Evolutionary conservation across 495 filamentous ascomycete species (phyloP), one percentile per base, ranked within the genome.

Genomic region (Rhypophila decipiens): DNA sequence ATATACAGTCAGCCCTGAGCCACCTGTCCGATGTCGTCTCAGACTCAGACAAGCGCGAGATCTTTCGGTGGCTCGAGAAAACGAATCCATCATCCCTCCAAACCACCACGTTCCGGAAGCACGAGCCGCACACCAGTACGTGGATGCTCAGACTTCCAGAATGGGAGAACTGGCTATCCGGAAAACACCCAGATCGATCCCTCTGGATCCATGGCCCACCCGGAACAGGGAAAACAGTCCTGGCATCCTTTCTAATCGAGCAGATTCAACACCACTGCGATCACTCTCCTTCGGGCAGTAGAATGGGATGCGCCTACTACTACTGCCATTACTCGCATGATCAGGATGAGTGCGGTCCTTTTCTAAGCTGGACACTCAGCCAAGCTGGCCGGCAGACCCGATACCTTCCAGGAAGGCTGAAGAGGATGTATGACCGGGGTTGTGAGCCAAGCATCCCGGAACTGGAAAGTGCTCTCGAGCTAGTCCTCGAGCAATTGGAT

Each of bases 161-260:
- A 24, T 63, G 59, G 59, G 39, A 40, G 0, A 17, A 10, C 24
- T 65, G 59, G 61, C 15, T 63, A 4, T 20, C 20, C 24, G 47
- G n/a, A 39, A 18, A 39, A 18, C 22, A n/a, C n/a, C n/a, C n/a
- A n/a, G n/a, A n/a, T n/a, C 22, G 61, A 3, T 59, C 58, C 22
- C 41, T 70, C 5, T 70, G 63, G 66, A 63, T 71, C 9, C 50
- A 63, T 39, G 68, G 68, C 1, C 68, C 71, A 17, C 69, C 69
- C 4, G 67, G 69, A 2, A 53, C 61, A n/a, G 66, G 69, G 5
- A 72, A 72, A 45, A 64, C 68, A 9, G 58, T 72, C 2, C 50
- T 71, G 8, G 57, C 60, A 13, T 68, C 66, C 10, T 58, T 57
- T 24, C 42, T 63, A 17, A 61, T 69, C 22, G 56, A 67, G 23